Conservation (phyloP, 495 filamentous ascomycete genomes). For the Penicillium maclennaniae region DNA sequence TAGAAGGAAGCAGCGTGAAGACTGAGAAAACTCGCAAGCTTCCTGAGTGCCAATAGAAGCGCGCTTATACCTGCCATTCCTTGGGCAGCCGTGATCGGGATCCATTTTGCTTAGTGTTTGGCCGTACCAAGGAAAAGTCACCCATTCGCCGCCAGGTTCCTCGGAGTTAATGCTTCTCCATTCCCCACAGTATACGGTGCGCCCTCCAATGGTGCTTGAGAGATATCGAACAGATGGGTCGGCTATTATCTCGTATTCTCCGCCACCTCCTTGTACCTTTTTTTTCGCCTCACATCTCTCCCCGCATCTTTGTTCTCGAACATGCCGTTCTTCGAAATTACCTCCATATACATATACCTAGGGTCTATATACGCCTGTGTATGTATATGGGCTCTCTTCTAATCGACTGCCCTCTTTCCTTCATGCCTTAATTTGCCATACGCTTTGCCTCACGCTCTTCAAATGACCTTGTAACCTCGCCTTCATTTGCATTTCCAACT, state of each 20-base stretch:
- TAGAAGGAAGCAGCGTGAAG: too few relatives aligned
- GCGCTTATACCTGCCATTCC: background rate
- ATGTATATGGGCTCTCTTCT: conserved; percentile 1
- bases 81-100: conserved; percentile 2
- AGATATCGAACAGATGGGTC: background rate
- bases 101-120: conserved; percentile 1
- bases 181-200: background rate
- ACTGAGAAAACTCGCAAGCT: background rate
- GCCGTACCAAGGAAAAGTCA: background rate
- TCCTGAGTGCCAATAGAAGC: background rate
- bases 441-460: background rate
- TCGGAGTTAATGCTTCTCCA: background rate
- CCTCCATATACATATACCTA: conserved; percentile 1
- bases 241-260: conserved; percentile 7
- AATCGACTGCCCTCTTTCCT: background rate
- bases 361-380: conserved; percentile 2
- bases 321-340: background rate
- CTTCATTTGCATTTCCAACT: background rate
- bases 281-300: conserved; percentile 15
- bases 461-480: background rate
- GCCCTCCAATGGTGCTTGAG: conserved; percentile 3
- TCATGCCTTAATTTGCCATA: background rate
- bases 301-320: background rate
- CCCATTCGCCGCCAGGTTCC: background rate
- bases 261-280: conserved; percentile 24